Evolutionary conservation across 768 basidiomycete species (phyloP), one percentile per base, ranked within the genome.

Genomic region (Rhodosporidiobolus sp.): DNA sequence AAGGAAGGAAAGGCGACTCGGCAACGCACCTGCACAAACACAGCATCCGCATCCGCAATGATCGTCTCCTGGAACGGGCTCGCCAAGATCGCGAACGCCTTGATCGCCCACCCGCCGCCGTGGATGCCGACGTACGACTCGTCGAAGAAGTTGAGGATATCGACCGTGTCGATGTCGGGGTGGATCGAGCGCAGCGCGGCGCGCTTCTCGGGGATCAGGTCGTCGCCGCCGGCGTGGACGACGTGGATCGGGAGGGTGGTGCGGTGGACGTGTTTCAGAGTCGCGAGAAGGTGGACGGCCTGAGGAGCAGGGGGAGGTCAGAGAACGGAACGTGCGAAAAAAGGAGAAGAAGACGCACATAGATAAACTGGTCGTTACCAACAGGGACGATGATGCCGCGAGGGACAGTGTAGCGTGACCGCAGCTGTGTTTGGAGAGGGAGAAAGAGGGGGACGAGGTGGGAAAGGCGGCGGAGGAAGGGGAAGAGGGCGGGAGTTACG

Each of bases 61-160:
- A 73, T 73, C 45, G 59, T 57, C 54, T 73, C 67, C 38, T 62
- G 52, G 43, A 76, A 76, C 28, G 67, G 64, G 7, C 63, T 65
- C 48, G 74, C 74, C 45, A 76, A 54, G 38, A 73, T 64, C 26
- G 75, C 72, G 38, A 76, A 76, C 35, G 49, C 59, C 57, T 76
- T 76, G 69, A 76, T 73, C 12, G 75, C 75, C 75, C 75, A 76
- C 24, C 75, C 75, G 22, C 75, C 75, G 30, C 63, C 66, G 28
- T 73, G 64, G 48, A 76, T 69, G 5, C 71, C 75, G 32, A 70
- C 75, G 45, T 67, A 35, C 30, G 54, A 30, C 58, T 76, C 75
- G 54, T 76, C 71, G 49, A 76, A 76, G 26, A 50, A 70, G 57
- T 69, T 49, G 28, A 72, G 53, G 26, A 76, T 62, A 45, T 76